These are phyloP conservation scores for Ustilago shanxiensis DNA, from an alignment of 1,284 basidiomycete genomes.

Conservation along the genomic window DNA sequence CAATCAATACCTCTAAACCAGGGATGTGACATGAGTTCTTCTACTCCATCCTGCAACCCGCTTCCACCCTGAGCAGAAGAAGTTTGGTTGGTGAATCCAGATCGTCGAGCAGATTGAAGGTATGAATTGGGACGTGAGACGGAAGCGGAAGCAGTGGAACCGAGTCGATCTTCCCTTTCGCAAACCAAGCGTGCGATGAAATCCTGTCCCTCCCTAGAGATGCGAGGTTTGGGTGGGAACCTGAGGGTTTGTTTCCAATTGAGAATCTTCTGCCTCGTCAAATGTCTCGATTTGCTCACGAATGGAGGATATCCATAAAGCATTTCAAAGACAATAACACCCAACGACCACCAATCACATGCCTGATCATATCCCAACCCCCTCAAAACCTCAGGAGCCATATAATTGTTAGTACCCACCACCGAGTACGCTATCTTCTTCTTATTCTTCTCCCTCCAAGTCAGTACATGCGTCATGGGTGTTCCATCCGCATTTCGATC, in stretches of 20 bases:
- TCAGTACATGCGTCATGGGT: slow-evolving; percentile 71
- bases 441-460: slow-evolving; percentile 92
- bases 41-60: slow-evolving; percentile 79
- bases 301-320: slow-evolving; percentile 82
- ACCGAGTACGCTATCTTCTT: slow-evolving; percentile 91
- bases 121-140: slow-evolving; percentile 82
- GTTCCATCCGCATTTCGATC: slow-evolving; percentile 65
- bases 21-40: slow-evolving; percentile 81
- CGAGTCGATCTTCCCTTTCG: slow-evolving; percentile 92
- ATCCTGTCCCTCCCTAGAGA: slow-evolving; percentile 86
- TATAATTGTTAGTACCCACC: slow-evolving; percentile 75
- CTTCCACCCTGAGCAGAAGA: background rate
- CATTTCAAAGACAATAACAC: slow-evolving; percentile 80
- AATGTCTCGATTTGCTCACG: slow-evolving; percentile 67
- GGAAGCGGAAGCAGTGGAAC: slow-evolving; percentile 78
- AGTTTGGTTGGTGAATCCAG: slow-evolving; percentile 75
- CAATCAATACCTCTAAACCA: slow-evolving; percentile 66
- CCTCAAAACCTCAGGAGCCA: slow-evolving; percentile 95
- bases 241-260: slow-evolving; percentile 90
- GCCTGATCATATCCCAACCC: slow-evolving; percentile 87
- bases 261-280: slow-evolving; percentile 72
- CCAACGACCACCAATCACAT: slow-evolving; percentile 98
- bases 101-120: slow-evolving; percentile 79
- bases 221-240: slow-evolving; percentile 85
- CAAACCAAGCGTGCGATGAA: slow-evolving; percentile 89